Conservation (phyloP, 2,329 filamentous ascomycete genomes). For the Diplodia seriata region DNA sequence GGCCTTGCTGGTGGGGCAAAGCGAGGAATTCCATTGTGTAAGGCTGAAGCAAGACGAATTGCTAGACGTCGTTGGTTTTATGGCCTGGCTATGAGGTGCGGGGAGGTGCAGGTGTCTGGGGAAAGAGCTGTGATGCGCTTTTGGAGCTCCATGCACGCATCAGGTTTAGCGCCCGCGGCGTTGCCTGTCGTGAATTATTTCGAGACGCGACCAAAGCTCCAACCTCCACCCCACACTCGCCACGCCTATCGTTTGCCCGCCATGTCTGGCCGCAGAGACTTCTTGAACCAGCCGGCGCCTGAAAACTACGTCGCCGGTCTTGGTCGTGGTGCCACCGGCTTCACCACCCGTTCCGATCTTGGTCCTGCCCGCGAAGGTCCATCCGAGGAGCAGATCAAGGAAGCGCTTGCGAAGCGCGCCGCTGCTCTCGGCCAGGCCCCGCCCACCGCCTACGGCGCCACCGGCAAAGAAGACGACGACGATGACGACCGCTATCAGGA, state of each 20-base stretch:
- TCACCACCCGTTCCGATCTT: slow-evolving; percentile 95
- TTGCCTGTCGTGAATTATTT: slow-evolving; percentile 23
- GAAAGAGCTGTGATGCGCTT: background rate
- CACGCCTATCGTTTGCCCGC: background rate
- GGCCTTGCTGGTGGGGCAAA: background rate
- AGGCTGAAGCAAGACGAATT: background rate
- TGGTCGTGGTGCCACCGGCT: slow-evolving; percentile 95
- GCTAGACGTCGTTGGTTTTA: background rate
- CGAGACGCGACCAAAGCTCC: slow-evolving; percentile 12
- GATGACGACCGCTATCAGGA: slow-evolving; percentile 88
- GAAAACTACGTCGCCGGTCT: slow-evolving; percentile 84
- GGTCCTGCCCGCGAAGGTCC: slow-evolving; percentile 94
- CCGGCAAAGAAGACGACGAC: slow-evolving; percentile 73
- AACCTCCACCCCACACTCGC: slow-evolving; percentile 15
- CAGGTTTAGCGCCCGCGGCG: slow-evolving; percentile 12
- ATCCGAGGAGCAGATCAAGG: slow-evolving; percentile 97
- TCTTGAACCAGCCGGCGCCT: slow-evolving; percentile 77
- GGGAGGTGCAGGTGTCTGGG: background rate
- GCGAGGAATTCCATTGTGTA: background rate
- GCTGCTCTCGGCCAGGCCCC: slow-evolving; percentile 77
- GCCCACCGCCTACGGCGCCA: slow-evolving; percentile 74
- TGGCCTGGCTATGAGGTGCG: background rate
- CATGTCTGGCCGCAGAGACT: slow-evolving; percentile 78
- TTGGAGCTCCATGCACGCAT: slow-evolving; percentile 8
- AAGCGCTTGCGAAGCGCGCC: slow-evolving; percentile 92